These are phyloP conservation scores for Skeletonema menzelii DNA, from an alignment of 108 stramenopile species.

Conservation along the genomic window DNA sequence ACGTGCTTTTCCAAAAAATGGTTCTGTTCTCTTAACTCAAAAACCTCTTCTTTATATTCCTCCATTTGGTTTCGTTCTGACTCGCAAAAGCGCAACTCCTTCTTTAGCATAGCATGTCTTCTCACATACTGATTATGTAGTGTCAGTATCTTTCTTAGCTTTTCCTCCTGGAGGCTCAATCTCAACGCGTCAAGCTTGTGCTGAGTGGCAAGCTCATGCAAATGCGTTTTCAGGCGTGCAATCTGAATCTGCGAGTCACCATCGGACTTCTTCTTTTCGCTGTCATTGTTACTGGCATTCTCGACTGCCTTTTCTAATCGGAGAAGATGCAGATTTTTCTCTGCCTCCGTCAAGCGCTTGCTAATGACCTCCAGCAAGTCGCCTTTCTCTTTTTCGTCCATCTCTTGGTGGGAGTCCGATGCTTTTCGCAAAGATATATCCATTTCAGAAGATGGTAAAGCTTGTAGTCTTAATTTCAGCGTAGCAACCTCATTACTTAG, in stretches of 20 bases:
- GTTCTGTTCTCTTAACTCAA: constrained; percentile 32
- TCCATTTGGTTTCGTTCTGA: constrained; percentile 11
- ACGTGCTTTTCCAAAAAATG: constrained; percentile 34
- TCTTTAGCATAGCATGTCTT: constrained; percentile 16
- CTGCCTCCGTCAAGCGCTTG: constrained; percentile 27
- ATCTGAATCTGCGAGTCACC: background rate
- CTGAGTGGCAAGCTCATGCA: constrained; percentile 19
- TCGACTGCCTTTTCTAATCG: background rate
- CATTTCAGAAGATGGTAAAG: background rate
- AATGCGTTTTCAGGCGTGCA: constrained; percentile 8
- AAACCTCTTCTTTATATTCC: constrained; percentile 15
- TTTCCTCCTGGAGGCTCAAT: constrained; percentile 20
- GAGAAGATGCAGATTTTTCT: constrained; percentile 25
- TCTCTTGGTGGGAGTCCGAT: background rate
- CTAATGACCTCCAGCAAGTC: background rate
- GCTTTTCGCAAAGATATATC: background rate
- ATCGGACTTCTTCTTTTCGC: constrained; percentile 3
- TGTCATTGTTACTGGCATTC: background rate
- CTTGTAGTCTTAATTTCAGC: background rate
- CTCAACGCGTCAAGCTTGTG: constrained; percentile 18
- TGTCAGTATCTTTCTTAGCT: constrained; percentile 21
- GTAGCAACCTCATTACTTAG: background rate
- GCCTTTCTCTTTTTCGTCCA: background rate
- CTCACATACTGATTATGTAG: constrained; percentile 36
- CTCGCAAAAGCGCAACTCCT: constrained; percentile 10